Evolutionary conservation across 2,329 filamentous ascomycete genomes (phyloP), one percentile per base, ranked within the genome.

Genomic region (Diaporthe amygdali): DNA sequence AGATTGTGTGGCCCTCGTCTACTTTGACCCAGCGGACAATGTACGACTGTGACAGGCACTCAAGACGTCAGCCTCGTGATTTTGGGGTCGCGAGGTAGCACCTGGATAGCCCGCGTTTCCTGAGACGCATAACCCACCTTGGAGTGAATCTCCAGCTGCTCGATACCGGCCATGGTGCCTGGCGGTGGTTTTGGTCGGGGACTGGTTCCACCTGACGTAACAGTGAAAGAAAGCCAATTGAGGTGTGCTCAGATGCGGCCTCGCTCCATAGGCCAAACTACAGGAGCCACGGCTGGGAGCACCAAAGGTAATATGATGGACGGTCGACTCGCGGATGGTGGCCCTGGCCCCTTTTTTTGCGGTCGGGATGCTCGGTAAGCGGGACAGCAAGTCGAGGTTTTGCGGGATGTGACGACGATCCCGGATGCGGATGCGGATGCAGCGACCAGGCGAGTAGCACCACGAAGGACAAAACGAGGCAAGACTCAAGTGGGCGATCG

Each of bases 11-110:
- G 68, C 93, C 93, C 74, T 94, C 92, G 69, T 95, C 92, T 76
- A 98, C 96, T 80, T 94, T 93, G 76, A 98, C 94, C 96, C 96
- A 99, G 79, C 96, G 94, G 70, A 99, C 94, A 77, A 99, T 95
- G 84, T 99, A 99, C 74, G 95, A 97, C 96, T 98, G 76, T 76
- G 75, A 73, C 67, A 77, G 34, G 52, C 32, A 22, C 4, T 55
- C 59, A 72, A 78, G 74, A 74, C 46, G 22, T 73, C 71, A 74
- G 73, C 71, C 69, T 71, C 64, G 22, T 74, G 56, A 68, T 20
- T 52, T 69, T 9, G 44, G 66, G 14, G 64, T 30, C 10, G 27
- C 49, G 49, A 41, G 66, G 70, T 72, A n/a, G 59, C 30, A 63
- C 25, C 17, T 25, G 12, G 34, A 15, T 7, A 25, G 3, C 7